Evolutionary conservation across 352 stramenopile species (phyloP), one percentile per base, ranked within the genome.

Genomic region (Pythium oligandrum): DNA sequence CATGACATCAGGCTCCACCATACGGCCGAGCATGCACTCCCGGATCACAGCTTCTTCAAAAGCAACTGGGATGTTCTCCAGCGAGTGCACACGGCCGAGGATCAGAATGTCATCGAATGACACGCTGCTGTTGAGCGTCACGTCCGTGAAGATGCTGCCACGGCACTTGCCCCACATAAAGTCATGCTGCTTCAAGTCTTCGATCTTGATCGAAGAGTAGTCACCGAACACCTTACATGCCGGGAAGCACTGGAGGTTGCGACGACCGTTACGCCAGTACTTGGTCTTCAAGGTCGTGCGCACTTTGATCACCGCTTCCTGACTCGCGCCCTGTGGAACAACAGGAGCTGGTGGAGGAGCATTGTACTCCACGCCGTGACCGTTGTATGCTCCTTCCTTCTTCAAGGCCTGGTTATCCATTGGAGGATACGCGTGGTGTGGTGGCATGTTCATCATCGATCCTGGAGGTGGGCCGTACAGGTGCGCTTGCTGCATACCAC

Each of bases 151-250:
- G 36, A 94, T 61, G 57, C 76, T 90, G 55, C 83, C 83, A 31
- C 83, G 78, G 59, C 83, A 94, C 66, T 94, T 94, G 69, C 83
- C 83, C 83, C 83, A 94, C 83, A 94, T 94, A 48, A 94, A 94
- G 57, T 93, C 83, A 59, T 93, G 83, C 58, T 92, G 81, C 75
- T 92, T 92, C 6, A 94, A 63, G 63, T 92, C 82, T 59, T 94
- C 79, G 44, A 94, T 87, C 68, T 92, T 92, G 70, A 92, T 92
- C 30, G 80, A 75, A 46, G 80, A 93, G 68, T 96, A 96, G 71
- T 96, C 86, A 2, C 86, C 86, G 58, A 92, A 95, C n/a, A 93
- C 80, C 54, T 93, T 92, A 62, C 86, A 96, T 4, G 71, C 83
- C 34, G 86, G 86, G 59, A 96, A 96, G 64, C 86, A 96, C 67